These are phyloP conservation scores for Diutina sp. DNA, from an alignment of 1,139 yeast genomes.

Conservation along the genomic window DNA sequence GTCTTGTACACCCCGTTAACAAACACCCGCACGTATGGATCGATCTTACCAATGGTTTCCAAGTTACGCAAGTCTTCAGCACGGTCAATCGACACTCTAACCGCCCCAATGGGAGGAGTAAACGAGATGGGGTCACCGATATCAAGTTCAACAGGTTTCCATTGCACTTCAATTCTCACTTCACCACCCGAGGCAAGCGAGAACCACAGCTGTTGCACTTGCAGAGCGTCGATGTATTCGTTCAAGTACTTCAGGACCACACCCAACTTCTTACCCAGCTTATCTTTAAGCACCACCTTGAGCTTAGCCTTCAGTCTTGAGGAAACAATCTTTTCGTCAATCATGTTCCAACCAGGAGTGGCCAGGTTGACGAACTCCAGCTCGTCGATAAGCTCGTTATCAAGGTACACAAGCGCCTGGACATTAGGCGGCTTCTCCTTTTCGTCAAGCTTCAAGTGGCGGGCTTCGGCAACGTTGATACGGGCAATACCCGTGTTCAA, in stretches of 20 bases:
- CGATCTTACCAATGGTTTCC: conserved; percentile 82
- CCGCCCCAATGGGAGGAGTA: conserved; percentile 86
- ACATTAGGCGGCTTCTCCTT: conserved; percentile 41
- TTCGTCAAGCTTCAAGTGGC: conserved; percentile 27
- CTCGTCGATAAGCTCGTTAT: conserved; percentile 43
- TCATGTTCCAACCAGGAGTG: conserved; percentile 55
- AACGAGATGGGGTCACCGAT: conserved; percentile 46
- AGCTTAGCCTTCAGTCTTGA: conserved; percentile 62
- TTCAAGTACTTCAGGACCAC: conserved; percentile 53
- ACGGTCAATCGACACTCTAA: conserved; percentile 58
- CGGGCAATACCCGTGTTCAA: conserved; percentile 84
- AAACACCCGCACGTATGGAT: conserved; percentile 77
- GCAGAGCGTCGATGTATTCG: conserved; percentile 64
- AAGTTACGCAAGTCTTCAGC: conserved; percentile 71
- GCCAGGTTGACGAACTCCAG: conserved; percentile 47
- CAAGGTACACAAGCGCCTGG: conserved; percentile 57
- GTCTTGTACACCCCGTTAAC: conserved; percentile 67
- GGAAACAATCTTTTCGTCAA: conserved; percentile 58
- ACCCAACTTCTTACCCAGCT: conserved; percentile 39
- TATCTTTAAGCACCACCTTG: conserved; percentile 41
- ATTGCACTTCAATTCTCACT: conserved; percentile 50
- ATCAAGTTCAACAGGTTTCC: conserved; percentile 79
- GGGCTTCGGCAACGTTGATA: conserved; percentile 38
- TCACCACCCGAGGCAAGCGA: conserved; percentile 62
- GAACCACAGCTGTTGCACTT: conserved; percentile 69